phyloP scores from a whole-genome alignment of 1,139 yeast species.

The Nakaseomyces sp. region DNA sequence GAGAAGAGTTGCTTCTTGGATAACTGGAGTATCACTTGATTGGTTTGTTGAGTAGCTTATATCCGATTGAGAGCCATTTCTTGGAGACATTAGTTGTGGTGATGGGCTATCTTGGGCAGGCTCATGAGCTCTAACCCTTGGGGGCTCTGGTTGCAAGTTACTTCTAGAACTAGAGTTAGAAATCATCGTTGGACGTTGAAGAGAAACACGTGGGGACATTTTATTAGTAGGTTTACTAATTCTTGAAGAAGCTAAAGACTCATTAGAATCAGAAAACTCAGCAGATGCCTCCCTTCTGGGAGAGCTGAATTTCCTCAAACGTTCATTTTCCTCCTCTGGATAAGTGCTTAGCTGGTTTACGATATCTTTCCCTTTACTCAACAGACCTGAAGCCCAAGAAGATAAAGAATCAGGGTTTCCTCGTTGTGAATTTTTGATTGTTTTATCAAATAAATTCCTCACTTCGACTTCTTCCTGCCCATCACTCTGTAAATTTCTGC shows the following conservation, averaged over 20 bases:
- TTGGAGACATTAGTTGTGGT: neutral
- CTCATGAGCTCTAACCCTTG: neutral
- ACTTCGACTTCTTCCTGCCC: neutral
- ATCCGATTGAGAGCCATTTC: neutral
- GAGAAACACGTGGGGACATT: neutral
- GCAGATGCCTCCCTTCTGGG: neutral
- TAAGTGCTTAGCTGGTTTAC: slow-evolving; percentile 22
- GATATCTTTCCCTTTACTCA: slow-evolving; percentile 25
- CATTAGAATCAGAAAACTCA: neutral
- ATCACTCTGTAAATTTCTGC: neutral
- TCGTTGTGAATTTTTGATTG: neutral
- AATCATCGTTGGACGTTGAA: neutral
- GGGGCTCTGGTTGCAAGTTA: neutral
- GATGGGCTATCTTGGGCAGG: neutral
- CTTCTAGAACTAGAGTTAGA: neutral
- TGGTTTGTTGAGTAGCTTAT: neutral
- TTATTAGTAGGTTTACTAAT: neutral
- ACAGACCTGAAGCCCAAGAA: slow-evolving; percentile 20
- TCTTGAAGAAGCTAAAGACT: neutral
- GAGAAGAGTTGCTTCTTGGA: slow-evolving; percentile 12
- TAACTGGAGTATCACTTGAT: neutral
- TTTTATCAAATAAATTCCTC: slow-evolving; percentile 7
- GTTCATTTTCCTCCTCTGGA: slow-evolving; percentile 18
- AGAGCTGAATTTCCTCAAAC: slow-evolving; percentile 10
- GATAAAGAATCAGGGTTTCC: slow-evolving; percentile 8